Base-by-base conservation (phyloP, 768 basidiomycete genomes). In the Lanmaoa pseudosensibilis region DNA sequence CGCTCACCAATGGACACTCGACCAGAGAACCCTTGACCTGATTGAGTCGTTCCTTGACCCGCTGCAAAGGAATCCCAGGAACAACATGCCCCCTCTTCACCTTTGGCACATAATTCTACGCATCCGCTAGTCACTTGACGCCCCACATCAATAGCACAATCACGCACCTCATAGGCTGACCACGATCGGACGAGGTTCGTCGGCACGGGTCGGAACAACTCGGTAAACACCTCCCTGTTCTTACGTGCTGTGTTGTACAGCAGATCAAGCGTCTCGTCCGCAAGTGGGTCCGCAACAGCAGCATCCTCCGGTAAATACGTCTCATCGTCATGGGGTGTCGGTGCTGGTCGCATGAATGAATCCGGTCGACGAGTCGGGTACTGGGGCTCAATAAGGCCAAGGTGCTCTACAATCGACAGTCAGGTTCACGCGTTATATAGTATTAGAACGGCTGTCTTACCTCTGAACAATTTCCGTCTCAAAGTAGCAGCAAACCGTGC, bases 151-250 rank as follows among this genome's bases (percentile, higher is more conserved):
- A 32, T 30, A 21, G 9, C 40, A 54, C 54, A 71, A 83, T 41
- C 16, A 68, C 65, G 52, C 50, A 89, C 90, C 50, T 88, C 85
- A 68, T 94, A 96, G 5, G 84, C 82, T 10, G 80, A 74, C 92
- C 91, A 94, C 54, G 80, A 79, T 58, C 86, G 80, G 48, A 95
- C 88, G 27, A 88, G 72, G 73, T 97, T 93, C 13, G 85, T 88
- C 4, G 94, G 93, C 16, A 92, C 83, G n/a, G 90, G 86, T 39
- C 85, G 80, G 79, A 96, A 97, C 32, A 94, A 64, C 73, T 92
- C 90, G 5, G 88, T 86, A 63, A 93, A 96, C 53, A 94, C 80
- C 68, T 90, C 88, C 52, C 92, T 78, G 69, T 98, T 98, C 74
- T 74, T 81, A 56, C 80, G 78, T 18, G 93, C 94, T 0, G 90